phyloP scores from a whole-genome alignment of 1,284 basidiomycete species.

The Megacollybia platyphylla region DNA sequence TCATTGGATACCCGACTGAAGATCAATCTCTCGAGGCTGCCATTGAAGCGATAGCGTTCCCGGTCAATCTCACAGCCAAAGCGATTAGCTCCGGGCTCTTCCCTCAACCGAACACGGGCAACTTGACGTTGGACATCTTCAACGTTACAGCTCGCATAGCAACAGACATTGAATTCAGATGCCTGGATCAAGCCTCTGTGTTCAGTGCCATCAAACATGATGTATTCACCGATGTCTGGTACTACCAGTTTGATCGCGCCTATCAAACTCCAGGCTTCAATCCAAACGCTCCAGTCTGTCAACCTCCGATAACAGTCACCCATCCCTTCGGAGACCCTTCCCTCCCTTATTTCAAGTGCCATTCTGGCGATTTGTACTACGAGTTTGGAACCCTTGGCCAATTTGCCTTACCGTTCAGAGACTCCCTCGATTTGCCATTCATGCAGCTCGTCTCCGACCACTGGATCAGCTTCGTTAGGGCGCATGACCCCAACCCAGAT shows the following conservation, averaged over 20 bases:
- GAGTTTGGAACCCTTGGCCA: constrained; percentile 21
- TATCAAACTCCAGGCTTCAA: constrained; percentile 22
- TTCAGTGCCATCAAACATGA: constrained; percentile 18
- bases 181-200: constrained; percentile 24
- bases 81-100: constrained; percentile 14
- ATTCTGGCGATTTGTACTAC: constrained; percentile 26
- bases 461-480: constrained; percentile 26
- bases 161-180: constrained; percentile 24
- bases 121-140: constrained; percentile 19
- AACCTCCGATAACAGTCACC: constrained; percentile 17
- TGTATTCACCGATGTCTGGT: constrained; percentile 19
- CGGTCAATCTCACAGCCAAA: not conserved
- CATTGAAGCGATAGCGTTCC: not conserved
- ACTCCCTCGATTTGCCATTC: constrained; percentile 22
- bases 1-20: constrained; percentile 18
- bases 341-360: constrained; percentile 17
- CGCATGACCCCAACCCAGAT: constrained; percentile 26
- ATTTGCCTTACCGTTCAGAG: constrained; percentile 19
- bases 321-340: constrained; percentile 21
- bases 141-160: constrained; percentile 20
- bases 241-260: constrained; percentile 24
- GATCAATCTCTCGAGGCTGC: constrained; percentile 1
- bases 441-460: constrained; percentile 21
- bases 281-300: constrained; percentile 21
- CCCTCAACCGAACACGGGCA: constrained; percentile 13